Evolutionary conservation across 2,329 filamentous ascomycete genomes (phyloP), one percentile per base, ranked within the genome.

Genomic region (Diaporthe nobilis): DNA sequence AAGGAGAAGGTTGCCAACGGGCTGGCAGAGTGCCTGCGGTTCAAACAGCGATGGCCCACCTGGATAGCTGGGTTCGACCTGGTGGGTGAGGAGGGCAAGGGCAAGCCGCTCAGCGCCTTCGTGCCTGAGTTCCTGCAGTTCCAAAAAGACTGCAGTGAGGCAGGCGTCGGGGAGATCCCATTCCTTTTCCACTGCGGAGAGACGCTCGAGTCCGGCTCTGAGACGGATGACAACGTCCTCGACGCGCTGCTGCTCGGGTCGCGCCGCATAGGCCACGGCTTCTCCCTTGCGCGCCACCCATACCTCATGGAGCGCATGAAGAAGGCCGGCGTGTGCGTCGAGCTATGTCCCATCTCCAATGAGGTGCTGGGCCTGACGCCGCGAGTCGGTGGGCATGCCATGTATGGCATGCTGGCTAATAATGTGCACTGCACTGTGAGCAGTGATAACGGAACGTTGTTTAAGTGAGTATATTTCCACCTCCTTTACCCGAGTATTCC

Each of bases 281-380:
- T 93, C 78, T 91, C 93, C 0, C 84, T 95, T 5, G 86, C 92
- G 20, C 89, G 91, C 74, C 93, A 95, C 80, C 91, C 91, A 0
- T 85, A 90, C 51, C 84, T 95, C n/a, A 90, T 94, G 83, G 85
- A 92, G 77, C 85, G 88, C 68, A 94, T 94, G 88, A 92, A 90
- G 82, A 83, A 87, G 75, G 85, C 86, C n/a, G 86, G 87, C 13
- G 89, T 95, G 47, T 94, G 93, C 78, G 86, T 95, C n/a, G 94
- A 95, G 84, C 85, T 94, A 1, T 95, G 94, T 79, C 94, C 93
- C 0, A 94, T 95, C 68, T 95, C 93, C 0, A 95, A 95, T 80
- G 94, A 95, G 85, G 86, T 95, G 0, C 84, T 95, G 25, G 93
- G 94, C 47, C 87, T 95, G 25, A 94, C 92, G 70, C 88, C 91